Evolutionary conservation across 768 basidiomycete species (phyloP), one percentile per base, ranked within the genome.

Genomic region (Crassisporium funariophilum): DNA sequence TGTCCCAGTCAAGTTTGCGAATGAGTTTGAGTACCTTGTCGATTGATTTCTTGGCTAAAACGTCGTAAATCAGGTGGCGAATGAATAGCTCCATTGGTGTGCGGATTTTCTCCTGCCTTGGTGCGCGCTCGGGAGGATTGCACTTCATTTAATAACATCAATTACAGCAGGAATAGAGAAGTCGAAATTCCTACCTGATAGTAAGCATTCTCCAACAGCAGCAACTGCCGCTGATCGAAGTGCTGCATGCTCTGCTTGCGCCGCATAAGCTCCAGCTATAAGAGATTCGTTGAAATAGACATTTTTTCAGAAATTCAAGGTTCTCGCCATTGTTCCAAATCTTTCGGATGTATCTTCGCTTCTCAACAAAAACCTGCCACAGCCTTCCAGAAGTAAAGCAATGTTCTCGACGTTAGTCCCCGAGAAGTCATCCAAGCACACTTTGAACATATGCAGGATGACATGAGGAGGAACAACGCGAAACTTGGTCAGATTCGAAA

Each of bases 1-100:
- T 84, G n/a, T 95, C 91, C 97, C 97, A 99, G 58, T 98, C 87
- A 36, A 98, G 77, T 68, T 95, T 98, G 38, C 97, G 84, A 24
- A 98, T 68, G 17, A 97, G 79, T 66, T 91, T 93, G 45, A 98
- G 75, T 8, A 97, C 95, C 62, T 97, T 97, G 67, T 99, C 97
- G 53, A 98, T 87, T 4, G 92, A 93, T 66, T 84, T 91, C 73
- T 93, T 94, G 34, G 88, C 78, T 25, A 98, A 79, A 27, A 98
- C 88, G 60, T 98, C 91, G 58, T 88, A 94, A 42, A 98, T 79
- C n/a, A 99, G 75, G 66, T 98, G 92, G 20, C 89, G 88, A 55
- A 98, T 88, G 68, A 97, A 99, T n/a, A 88, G 76, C 56, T 97
- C 91, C 68, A 93, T 88, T 1, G 85, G 83, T 3, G 86, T 75